Evolutionary conservation across 2,329 filamentous ascomycete genomes (phyloP).

Genomic region (Falciphora oryzae): DNA sequence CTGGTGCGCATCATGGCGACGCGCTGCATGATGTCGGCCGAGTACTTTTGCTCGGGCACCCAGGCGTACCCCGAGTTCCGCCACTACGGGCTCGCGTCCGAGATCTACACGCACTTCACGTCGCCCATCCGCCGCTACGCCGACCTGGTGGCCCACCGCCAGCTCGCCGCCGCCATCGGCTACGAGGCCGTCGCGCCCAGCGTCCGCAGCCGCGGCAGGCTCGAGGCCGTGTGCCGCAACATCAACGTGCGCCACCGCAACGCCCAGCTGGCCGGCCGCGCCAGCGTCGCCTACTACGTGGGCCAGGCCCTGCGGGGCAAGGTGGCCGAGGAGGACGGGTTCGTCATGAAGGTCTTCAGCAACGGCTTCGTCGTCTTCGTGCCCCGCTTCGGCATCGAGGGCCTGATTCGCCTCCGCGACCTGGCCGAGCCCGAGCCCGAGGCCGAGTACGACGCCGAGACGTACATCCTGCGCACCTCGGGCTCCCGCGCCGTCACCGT

Average conservation of each 20-base stretch:
- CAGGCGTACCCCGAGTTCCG: slow-evolving; percentile 91
- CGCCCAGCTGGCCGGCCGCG: slow-evolving; percentile 89
- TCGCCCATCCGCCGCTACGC: slow-evolving; percentile 95
- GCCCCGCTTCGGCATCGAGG: slow-evolving; percentile 91
- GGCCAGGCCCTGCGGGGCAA: slow-evolving; percentile 85
- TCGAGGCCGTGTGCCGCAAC: slow-evolving; percentile 94
- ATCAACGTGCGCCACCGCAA: slow-evolving; percentile 98
- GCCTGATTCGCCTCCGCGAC: slow-evolving; percentile 80
- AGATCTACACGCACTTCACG: slow-evolving; percentile 99
- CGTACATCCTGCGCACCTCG: slow-evolving; percentile 64
- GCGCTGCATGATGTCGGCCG: slow-evolving; percentile 97
- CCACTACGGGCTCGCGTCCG: slow-evolving; percentile 91
- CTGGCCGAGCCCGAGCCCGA: slow-evolving; percentile 73
- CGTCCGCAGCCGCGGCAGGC: slow-evolving; percentile 72
- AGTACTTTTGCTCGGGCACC: slow-evolving; percentile 95
- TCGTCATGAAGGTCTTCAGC: slow-evolving; percentile 94
- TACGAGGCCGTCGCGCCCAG: slow-evolving; percentile 83
- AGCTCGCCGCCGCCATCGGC: slow-evolving; percentile 90
- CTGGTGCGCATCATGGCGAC: slow-evolving; percentile 96
- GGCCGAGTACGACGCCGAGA: slow-evolving; percentile 77
- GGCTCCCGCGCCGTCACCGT: slow-evolving; percentile 54
- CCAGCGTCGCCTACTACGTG: slow-evolving; percentile 96
- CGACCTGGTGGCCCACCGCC: slow-evolving; percentile 81
- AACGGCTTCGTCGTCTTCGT: slow-evolving; percentile 98
- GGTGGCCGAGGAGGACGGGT: slow-evolving; percentile 78